phyloP scores from a whole-genome alignment of 1,139 yeast genomes.

The Pichia cactophila region DNA sequence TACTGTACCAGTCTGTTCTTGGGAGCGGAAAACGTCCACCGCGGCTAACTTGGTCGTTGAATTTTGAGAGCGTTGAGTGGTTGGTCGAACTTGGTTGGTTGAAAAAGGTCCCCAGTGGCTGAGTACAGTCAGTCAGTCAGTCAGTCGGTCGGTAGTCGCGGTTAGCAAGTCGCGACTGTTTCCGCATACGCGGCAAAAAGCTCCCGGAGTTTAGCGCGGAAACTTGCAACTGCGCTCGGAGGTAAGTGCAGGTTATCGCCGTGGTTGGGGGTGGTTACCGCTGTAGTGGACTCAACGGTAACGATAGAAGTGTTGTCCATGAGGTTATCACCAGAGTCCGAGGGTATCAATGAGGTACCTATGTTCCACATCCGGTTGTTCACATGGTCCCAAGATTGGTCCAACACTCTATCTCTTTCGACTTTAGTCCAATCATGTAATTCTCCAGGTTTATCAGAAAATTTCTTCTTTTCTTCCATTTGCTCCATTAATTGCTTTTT shows the following conservation, averaged over 20 bases:
- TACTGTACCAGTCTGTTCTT: neutral
- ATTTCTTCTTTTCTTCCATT: constrained; percentile 27
- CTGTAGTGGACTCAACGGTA: neutral
- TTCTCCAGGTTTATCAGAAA: constrained; percentile 15
- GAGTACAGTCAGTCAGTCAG: too few relatives aligned
- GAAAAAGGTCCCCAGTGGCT: too few relatives aligned
- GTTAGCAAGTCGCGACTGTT: neutral
- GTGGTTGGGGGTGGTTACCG: neutral
- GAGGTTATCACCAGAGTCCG: constrained; percentile 30
- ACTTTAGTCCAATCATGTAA: constrained; percentile 23
- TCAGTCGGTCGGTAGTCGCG: neutral
- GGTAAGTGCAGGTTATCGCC: neutral
- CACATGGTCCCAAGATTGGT: constrained; percentile 30
- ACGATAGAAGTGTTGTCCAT: constrained; percentile 23
- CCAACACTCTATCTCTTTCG: constrained; percentile 24
- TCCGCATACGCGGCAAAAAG: neutral
- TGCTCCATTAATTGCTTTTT: constrained; percentile 35
- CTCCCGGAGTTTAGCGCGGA: constrained; percentile 1
- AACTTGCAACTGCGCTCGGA: neutral
- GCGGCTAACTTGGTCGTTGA: neutral
- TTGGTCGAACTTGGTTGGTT: neutral
- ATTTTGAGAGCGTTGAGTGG: too few relatives aligned
- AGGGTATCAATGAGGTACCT: constrained; percentile 14
- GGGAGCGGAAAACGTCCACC: neutral
- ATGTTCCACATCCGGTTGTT: constrained; percentile 20